Conservation (phyloP, 345 rosid genomes). For the rapeseed (Brassica napus) region DNA sequence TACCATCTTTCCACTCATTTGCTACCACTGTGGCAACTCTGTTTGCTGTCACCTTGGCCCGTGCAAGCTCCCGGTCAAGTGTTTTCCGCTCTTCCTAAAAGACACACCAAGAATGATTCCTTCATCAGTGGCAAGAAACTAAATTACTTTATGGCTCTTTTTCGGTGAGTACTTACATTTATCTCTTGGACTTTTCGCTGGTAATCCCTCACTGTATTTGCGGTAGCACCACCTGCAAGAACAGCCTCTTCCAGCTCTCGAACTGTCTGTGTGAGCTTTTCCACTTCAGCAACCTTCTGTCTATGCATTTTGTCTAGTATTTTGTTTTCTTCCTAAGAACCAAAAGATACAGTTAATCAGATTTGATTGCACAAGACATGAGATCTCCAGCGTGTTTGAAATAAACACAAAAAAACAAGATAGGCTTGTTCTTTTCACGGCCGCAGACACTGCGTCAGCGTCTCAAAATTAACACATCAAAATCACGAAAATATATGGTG, state of each 20-base stretch:
- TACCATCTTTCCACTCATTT: constrained; percentile 99
- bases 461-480: too few species aligned
- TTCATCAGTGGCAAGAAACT: background rate
- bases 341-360: background rate
- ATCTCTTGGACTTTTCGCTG: constrained; percentile 98
- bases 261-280: constrained; percentile 96
- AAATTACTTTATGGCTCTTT: background rate
- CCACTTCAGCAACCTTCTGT: constrained; percentile 98
- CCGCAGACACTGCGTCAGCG: too few species aligned
- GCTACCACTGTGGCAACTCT: constrained; percentile 98
- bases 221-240: constrained; percentile 99
- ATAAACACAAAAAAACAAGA: constrained; percentile 13
- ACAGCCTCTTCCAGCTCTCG: constrained; percentile 99
- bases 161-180: constrained; percentile 62
- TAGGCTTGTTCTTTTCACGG: too few species aligned
- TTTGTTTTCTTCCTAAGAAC: constrained; percentile 88
- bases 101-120: constrained; percentile 13
- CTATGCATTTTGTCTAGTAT: constrained; percentile 97
- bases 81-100: constrained; percentile 93
- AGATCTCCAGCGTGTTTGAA: background rate
- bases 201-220: constrained; percentile 97
- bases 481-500: too few species aligned
- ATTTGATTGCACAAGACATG: background rate
- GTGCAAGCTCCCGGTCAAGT: constrained; percentile 94
- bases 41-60: constrained; percentile 97